Evolutionary conservation across 768 basidiomycete genomes (phyloP).

Genomic region (Boletus reticuloceps): DNA sequence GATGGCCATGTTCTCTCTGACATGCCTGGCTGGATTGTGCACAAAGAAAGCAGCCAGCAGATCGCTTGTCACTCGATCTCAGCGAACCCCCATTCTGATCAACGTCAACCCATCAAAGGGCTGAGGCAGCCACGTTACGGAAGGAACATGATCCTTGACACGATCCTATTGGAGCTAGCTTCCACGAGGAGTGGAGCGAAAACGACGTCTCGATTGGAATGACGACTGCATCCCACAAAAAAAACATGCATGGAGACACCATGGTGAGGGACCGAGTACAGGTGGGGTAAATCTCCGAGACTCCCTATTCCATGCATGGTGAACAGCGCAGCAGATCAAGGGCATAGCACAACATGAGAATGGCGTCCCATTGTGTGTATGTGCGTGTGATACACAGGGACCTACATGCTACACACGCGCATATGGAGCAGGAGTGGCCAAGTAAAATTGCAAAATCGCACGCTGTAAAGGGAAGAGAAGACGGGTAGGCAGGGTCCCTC

Average conservation of each 20-base stretch:
- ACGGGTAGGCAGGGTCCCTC: neutral
- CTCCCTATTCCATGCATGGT: neutral
- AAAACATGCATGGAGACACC: neutral
- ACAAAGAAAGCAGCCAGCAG: neutral
- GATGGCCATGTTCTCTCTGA: neutral
- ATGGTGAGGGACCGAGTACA: neutral
- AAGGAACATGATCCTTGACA: conserved; percentile 9
- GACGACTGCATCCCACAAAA: neutral
- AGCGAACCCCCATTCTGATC: conserved; percentile 18
- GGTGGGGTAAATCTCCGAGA: conserved; percentile 21
- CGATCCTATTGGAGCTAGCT: conserved; percentile 2
- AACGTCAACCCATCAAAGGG: neutral
- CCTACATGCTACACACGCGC: conserved; percentile 7
- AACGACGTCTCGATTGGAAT: neutral
- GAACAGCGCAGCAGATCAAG: neutral
- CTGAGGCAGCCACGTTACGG: conserved; percentile 3
- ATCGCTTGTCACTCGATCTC: conserved; percentile 24
- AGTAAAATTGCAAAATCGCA: conserved; percentile 19
- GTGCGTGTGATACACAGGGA: neutral
- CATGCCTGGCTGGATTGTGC: neutral
- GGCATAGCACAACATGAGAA: neutral
- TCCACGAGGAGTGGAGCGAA: conserved; percentile 20
- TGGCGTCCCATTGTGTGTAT: neutral
- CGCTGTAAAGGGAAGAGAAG: conserved; percentile 6
- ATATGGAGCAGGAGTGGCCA: conserved; percentile 3